phyloP scores from a whole-genome alignment of 768 basidiomycete species.

The Tulasnella sp. region DNA sequence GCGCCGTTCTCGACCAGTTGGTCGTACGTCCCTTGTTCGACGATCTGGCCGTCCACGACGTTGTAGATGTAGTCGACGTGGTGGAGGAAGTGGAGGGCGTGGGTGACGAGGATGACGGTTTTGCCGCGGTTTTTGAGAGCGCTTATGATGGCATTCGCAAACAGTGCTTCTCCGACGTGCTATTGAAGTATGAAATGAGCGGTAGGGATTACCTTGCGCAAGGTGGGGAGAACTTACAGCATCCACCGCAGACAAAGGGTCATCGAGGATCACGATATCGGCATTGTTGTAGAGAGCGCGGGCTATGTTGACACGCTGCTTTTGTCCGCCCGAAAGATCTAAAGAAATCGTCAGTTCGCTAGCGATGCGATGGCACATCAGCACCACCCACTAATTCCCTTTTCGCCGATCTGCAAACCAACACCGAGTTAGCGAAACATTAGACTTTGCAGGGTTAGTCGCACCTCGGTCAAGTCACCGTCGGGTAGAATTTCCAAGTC shows the following conservation, averaged over 20 bases:
- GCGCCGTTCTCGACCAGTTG: constrained; percentile 36
- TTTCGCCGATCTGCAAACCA: constrained; percentile 47
- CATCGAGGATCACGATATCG: constrained; percentile 50
- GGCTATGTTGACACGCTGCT: constrained; percentile 51
- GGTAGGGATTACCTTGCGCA: neutral
- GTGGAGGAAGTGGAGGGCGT: constrained; percentile 43
- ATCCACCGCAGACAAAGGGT: constrained; percentile 45
- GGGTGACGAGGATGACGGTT: constrained; percentile 44
- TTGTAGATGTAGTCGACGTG: constrained; percentile 41
- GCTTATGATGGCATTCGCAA: constrained; percentile 48
- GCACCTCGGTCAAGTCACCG: constrained; percentile 60
- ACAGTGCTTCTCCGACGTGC: constrained; percentile 58
- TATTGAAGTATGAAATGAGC: constrained; percentile 24
- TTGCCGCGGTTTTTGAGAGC: constrained; percentile 35
- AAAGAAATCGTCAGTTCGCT: constrained; percentile 16
- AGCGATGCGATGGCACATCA: neutral
- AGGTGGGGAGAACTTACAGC: constrained; percentile 9
- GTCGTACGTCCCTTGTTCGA: constrained; percentile 40
- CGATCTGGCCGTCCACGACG: constrained; percentile 34
- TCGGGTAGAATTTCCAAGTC: constrained; percentile 57
- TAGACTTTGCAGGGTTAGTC: constrained; percentile 8
- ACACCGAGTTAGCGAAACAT: neutral
- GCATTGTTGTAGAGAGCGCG: constrained; percentile 54
- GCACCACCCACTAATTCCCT: constrained; percentile 46
- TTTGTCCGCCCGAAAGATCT: constrained; percentile 46